Base-by-base conservation (phyloP, 306 rosid genomes). In the Hippophae tibetana region DNA sequence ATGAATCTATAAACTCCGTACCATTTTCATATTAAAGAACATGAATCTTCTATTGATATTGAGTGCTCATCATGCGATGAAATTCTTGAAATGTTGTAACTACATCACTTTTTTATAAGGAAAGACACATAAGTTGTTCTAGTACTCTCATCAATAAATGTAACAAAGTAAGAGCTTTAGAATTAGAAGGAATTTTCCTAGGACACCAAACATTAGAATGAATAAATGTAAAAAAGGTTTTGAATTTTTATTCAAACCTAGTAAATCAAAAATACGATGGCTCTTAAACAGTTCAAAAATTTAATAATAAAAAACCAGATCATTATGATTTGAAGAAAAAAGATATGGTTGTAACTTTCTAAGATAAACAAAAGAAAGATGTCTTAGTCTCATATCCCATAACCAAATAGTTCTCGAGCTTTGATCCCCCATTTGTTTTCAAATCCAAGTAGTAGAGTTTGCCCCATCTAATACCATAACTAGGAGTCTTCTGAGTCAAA, bases 321-420 rank as follows among this genome's bases (percentile, higher is more conserved):
- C 43, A 49, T 26, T 43, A 5, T 23, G 0, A 27, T 1, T 3
- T 0, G 6, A 56, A 71, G 52, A 3, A 63, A 48, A 18, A 18
- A 18, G 23, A 43, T 52, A 43, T 3, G 61, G 57, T 6, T 46
- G 14, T 8, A 64, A 58, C 13, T 51, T 69, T n/a, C 42, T 51
- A n/a, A 50, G 11, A 12, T 58, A 67, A 6, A 58, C 42, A 58
- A 42, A 67, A 42, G 66, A 69, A n/a, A 61, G 43, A 23, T 69
- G 62, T 13, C 63, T 25, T 38, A 60, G 13, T 18, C 54, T 26
- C 3, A 10, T 4, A 47, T 60, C 54, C 64, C 64, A 60, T 9
- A 46, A 60, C 64, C 54, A 60, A 1, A 57, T 12, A 11, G 3
- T 40, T 9, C 44, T 26, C 5, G 0, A 26, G 42, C 42, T 5